Percentiles rank a stretch among this genome's conserved stretches.
Conservation (phyloP, 2,329 filamentous ascomycete genomes). For the Apiospora malaysiana region DNA sequence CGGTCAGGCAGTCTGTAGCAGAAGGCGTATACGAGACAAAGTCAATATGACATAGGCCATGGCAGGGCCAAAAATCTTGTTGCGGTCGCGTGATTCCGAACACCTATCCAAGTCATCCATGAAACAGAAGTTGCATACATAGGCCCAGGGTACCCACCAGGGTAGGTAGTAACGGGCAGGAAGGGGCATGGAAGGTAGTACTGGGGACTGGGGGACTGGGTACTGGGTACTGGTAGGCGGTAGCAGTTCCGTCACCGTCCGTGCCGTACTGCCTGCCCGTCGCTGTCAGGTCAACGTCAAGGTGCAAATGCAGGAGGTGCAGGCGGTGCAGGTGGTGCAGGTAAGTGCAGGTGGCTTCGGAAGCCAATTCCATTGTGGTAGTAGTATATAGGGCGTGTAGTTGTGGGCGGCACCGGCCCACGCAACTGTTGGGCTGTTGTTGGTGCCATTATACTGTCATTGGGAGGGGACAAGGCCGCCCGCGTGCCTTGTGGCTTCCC, state of each 20-base stretch:
- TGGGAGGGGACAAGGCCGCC: background rate
- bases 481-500: background rate
- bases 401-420: conserved; percentile 13
- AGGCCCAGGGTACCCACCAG: conserved; percentile 1
- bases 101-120: conserved; percentile 10
- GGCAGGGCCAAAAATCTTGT: background rate
- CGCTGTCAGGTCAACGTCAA: too few species aligned
- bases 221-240: background rate
- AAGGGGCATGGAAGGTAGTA: background rate
- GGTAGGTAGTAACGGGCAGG: background rate
- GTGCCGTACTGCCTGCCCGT: background rate
- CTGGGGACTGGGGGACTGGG: too few species aligned
- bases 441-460: background rate
- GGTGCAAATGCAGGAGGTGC: background rate
- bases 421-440: conserved; percentile 4
- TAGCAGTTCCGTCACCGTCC: background rate
- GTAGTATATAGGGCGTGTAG: conserved; percentile 1
- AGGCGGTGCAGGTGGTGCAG: background rate
- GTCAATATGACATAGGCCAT: conserved; percentile 11
- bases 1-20: conserved; percentile 13
- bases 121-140: conserved; percentile 17
- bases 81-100: conserved; percentile 14
- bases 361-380: background rate
- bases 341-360: conserved; percentile 5
- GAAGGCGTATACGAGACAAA: conserved; percentile 3